Evolutionary conservation across 495 filamentous ascomycete genomes (phyloP).

Genomic region (Pyronema omphalodes): DNA sequence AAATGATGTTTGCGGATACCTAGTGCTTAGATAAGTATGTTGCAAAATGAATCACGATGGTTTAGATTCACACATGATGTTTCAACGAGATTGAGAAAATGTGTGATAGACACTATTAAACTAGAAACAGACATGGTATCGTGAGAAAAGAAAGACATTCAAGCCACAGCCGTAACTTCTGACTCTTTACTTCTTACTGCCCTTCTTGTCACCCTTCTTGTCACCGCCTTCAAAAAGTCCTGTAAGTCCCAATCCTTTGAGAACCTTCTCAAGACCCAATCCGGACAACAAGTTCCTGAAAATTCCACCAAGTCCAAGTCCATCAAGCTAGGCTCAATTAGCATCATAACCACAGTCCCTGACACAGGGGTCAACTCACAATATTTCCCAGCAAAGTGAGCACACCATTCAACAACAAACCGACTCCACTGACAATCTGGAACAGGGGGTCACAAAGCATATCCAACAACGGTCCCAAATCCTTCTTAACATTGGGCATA

Average conservation of each 20-base stretch:
- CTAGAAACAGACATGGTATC: too few relatives aligned
- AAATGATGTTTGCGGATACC: too few relatives aligned
- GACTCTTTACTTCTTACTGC: too few relatives aligned
- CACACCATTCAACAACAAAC: conserved; percentile 65
- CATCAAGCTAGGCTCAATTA: conserved; percentile 35
- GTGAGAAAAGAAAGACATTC: too few relatives aligned
- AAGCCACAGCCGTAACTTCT: too few relatives aligned
- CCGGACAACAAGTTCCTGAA: conserved; percentile 64
- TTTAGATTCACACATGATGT: too few relatives aligned
- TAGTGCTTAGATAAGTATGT: too few relatives aligned
- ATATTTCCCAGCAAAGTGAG: conserved; percentile 63
- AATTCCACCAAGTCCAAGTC: conserved; percentile 67
- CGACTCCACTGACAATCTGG: conserved; percentile 86
- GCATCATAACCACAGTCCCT: neutral
- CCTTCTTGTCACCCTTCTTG: too few relatives aligned
- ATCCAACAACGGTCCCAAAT: conserved; percentile 74
- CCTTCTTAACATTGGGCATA: conserved; percentile 73
- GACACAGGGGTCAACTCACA: conserved; percentile 17
- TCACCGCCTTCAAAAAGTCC: neutral
- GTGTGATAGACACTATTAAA: too few relatives aligned
- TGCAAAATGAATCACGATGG: too few relatives aligned
- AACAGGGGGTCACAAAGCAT: conserved; percentile 64
- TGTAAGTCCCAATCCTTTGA: conserved; percentile 49
- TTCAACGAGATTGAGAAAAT: too few relatives aligned
- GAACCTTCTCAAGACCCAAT: conserved; percentile 59